A percentile compares a stretch with the other conserved stretches of the same genome.
These are phyloP conservation scores for Annona squamosa DNA, from an alignment of 164 flowering plant species.

Conservation along the genomic window DNA sequence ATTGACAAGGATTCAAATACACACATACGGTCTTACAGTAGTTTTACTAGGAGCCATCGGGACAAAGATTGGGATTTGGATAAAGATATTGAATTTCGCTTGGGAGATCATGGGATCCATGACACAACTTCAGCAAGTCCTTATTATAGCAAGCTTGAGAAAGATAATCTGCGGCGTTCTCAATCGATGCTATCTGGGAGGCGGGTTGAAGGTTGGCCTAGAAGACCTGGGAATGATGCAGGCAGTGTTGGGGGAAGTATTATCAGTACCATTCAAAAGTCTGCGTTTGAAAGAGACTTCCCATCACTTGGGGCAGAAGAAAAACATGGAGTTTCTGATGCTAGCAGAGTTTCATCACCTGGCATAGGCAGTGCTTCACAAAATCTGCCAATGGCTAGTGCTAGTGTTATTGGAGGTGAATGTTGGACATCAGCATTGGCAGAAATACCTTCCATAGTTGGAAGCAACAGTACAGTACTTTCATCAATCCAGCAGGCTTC, in stretches of 20 bases:
- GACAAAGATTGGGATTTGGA: conserved; percentile 48
- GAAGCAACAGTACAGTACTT: conserved; percentile 30
- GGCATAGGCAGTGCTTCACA: conserved; percentile 49
- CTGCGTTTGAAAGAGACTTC: conserved; percentile 57
- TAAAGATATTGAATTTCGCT: conserved; percentile 19
- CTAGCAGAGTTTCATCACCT: conserved; percentile 65
- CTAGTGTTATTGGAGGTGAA: conserved; percentile 55
- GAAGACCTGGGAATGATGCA: conserved; percentile 21
- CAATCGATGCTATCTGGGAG: conserved; percentile 57
- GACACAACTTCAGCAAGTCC: conserved; percentile 14
- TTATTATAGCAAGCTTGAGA: conserved; percentile 33
- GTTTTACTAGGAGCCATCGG: conserved; percentile 62
- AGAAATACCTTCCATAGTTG: conserved; percentile 57
- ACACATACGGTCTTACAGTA: conserved; percentile 44
- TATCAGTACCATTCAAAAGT: conserved; percentile 34
- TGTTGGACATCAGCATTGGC: conserved; percentile 90
- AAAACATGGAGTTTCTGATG: conserved; percentile 41
- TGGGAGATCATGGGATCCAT: conserved; percentile 21
- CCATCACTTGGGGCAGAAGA: conserved; percentile 71
- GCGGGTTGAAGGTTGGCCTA: conserved; percentile 39
- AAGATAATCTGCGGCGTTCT: conserved; percentile 47
- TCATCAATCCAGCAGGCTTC: conserved; percentile 34
- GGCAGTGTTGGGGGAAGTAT: conserved; percentile 25
- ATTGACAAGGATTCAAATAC: conserved; percentile 24
- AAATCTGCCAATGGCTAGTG: conserved; percentile 50